phyloP scores from a whole-genome alignment of 768 basidiomycete species.

The Lentinula detonsa region DNA sequence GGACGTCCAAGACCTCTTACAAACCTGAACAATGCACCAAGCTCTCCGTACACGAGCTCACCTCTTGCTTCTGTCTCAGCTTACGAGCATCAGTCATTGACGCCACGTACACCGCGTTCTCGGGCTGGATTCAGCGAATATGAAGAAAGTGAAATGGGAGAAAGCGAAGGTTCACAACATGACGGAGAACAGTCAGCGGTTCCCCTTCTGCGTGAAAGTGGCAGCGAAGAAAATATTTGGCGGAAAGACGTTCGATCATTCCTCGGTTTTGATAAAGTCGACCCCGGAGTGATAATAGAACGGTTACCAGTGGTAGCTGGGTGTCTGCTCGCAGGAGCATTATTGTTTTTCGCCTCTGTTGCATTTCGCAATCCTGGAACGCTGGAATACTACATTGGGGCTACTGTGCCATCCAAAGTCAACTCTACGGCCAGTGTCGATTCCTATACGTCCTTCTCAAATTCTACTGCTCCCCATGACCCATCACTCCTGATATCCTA shows the following conservation, averaged over 20 bases:
- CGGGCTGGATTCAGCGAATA: not conserved
- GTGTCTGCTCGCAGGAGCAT: not conserved
- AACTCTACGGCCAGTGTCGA: constrained; percentile 1
- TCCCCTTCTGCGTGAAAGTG: not conserved
- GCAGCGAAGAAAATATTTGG: too few relatives aligned
- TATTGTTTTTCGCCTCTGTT: constrained; percentile 39
- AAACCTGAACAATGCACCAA: not conserved
- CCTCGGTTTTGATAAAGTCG: not conserved
- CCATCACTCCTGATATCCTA: constrained; percentile 7
- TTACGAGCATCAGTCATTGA: not conserved
- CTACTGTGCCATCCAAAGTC: constrained; percentile 11
- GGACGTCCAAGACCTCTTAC: not conserved
- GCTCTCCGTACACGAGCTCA: not conserved
- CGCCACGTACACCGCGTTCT: not conserved
- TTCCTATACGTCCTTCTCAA: constrained; percentile 9
- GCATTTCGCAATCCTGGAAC: constrained; percentile 45
- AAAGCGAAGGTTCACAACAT: not conserved
- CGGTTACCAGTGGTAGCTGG: not conserved
- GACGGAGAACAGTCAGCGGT: not conserved
- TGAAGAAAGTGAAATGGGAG: not conserved
- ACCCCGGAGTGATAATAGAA: not conserved
- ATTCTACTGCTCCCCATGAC: constrained; percentile 11
- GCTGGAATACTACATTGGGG: constrained; percentile 39
- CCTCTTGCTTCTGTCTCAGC: not conserved
- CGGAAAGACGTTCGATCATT: not conserved